phyloP scores from a whole-genome alignment of 345 rosid species.

The Xanthoceras sorbifolium region DNA sequence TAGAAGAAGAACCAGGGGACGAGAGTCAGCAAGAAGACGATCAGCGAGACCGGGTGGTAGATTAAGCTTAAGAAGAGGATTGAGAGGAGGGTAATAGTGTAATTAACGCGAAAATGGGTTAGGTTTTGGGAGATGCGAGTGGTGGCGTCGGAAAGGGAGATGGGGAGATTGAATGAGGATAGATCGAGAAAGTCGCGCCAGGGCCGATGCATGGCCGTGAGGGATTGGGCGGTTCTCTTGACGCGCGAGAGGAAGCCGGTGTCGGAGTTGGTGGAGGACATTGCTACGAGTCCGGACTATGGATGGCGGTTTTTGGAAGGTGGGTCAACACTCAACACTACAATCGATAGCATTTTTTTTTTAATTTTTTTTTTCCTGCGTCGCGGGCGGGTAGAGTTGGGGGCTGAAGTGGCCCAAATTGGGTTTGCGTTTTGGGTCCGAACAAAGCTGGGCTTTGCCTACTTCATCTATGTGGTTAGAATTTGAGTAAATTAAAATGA shows the following conservation, averaged over 20 bases:
- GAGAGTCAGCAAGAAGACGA: constrained; percentile 47
- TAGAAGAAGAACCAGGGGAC: constrained; percentile 69
- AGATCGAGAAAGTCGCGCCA: constrained; percentile 58
- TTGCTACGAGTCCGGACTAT: background rate
- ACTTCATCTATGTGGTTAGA: too few relatives aligned
- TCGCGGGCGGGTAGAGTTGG: background rate
- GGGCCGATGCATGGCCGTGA: constrained; percentile 46
- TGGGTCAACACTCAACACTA: background rate
- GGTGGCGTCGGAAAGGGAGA: constrained; percentile 51
- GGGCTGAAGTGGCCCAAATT: background rate
- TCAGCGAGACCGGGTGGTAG: constrained; percentile 54
- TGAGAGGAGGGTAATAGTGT: constrained; percentile 40
- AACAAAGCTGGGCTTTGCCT: background rate
- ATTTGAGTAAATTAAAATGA: too few relatives aligned
- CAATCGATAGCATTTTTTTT: too few relatives aligned
- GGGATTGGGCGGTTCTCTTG: constrained; percentile 48
- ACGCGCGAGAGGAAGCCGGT: constrained; percentile 39
- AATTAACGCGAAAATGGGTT: constrained; percentile 59
- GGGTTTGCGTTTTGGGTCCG: background rate
- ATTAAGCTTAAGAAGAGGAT: constrained; percentile 51
- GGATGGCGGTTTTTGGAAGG: background rate
- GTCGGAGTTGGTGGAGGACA: background rate
- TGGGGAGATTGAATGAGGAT: constrained; percentile 49
- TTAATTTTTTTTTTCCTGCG: too few relatives aligned
- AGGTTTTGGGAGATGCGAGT: constrained; percentile 67